These are phyloP conservation scores for Zygosaccharomyces lentus DNA, from an alignment of 805 yeast genomes.

Conservation along the genomic window DNA sequence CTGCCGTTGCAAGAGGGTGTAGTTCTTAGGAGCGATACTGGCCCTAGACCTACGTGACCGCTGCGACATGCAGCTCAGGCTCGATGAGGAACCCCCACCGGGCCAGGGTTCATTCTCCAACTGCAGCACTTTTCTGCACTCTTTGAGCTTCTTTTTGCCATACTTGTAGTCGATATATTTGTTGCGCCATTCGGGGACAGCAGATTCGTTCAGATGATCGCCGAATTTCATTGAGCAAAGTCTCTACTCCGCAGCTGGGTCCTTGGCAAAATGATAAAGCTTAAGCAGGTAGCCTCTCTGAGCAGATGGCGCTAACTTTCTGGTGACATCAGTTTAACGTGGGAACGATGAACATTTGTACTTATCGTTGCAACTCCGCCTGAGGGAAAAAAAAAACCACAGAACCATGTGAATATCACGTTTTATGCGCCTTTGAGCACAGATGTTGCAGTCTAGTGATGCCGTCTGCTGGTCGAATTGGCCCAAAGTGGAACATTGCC, in stretches of 20 bases:
- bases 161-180: slow-evolving; percentile 69
- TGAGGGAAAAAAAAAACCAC: too few relatives aligned
- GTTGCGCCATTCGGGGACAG: slow-evolving; percentile 84
- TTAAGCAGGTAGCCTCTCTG: neutral
- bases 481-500: too few relatives aligned
- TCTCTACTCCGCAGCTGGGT: neutral
- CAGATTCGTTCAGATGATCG: slow-evolving; percentile 57
- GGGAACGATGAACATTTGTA: neutral
- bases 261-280: too few relatives aligned
- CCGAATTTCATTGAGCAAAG: slow-evolving; percentile 52
- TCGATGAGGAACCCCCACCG: neutral
- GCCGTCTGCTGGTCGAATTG: neutral
- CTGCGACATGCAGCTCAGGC: neutral
- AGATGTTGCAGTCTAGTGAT: too few relatives aligned
- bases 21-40: neutral
- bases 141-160: slow-evolving; percentile 39
- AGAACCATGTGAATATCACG: neutral
- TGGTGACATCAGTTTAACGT: neutral
- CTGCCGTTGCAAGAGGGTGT: slow-evolving; percentile 13
- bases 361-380: neutral
- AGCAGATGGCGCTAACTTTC: neutral
- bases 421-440: too few relatives aligned
- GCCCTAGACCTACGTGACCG: neutral
- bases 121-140: slow-evolving; percentile 15
- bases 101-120: neutral